Base-by-base conservation (phyloP, 73 alveolate species). In the Halteria grandinella region DNA sequence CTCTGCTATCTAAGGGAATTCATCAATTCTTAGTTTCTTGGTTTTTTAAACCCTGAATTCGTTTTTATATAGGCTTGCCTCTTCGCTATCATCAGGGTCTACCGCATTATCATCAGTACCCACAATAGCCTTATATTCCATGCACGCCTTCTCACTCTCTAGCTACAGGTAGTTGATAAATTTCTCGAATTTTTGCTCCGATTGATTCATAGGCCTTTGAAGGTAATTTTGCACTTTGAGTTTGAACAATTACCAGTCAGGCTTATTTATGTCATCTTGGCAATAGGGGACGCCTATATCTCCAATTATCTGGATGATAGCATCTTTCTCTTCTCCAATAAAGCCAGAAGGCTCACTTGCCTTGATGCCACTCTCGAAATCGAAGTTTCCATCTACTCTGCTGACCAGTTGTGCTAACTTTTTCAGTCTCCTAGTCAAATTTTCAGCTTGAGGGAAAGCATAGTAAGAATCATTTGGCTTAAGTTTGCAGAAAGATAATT, bases 231-330 rank as follows among this genome's bases (percentile, higher is more conserved):
- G 29, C 11, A 25, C 69, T 53, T 45, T 53, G 17, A 25, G 23
- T 43, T 36, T 77, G 44, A 50, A 54, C 24, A 41, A 66, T 39
- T 27, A 60, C 95, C 96, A 96, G 85, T 96, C 97, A 41, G 74
- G 80, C 81, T 96, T 92, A 2, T 23, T 11, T 6, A n/a, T 17
- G 0, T 97, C 98, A 70, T 96, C 98, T 25, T 58, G 69, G 51
- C 84, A 75, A 17, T 89, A 69, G n/a, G 99, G 98, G 8, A 96
- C 92, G 52, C 99, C 99, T 71, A 48, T 75, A 57, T 94, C 96
- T 55, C 89, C 53, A 12, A 96, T 69, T 41, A 87, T 79, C 14
- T 80, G 85, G 64, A 94, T 70, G 29, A 96, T 50, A 5, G 74
- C 83, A 44, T 87, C 79, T 76, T 96, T 95, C 81, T 96, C 98